These are phyloP conservation scores for Candida gigantensis DNA, from an alignment of 1,139 yeast genomes.

Conservation along the genomic window DNA sequence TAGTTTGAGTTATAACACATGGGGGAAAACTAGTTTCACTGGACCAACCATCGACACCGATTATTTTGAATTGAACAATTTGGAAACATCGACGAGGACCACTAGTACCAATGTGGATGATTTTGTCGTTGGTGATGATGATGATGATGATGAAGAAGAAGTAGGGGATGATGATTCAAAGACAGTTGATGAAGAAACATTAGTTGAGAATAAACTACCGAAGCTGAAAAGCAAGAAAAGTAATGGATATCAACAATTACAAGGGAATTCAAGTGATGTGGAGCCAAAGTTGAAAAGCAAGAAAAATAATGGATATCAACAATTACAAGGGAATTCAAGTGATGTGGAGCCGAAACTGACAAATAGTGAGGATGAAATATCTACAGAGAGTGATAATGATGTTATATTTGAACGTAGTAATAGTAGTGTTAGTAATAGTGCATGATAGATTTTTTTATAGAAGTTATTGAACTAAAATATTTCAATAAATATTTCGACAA, in stretches of 20 bases:
- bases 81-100: constrained; percentile 19
- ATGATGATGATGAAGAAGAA: constrained; percentile 13
- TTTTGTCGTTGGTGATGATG: constrained; percentile 18
- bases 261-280: constrained; percentile 9
- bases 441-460: not conserved
- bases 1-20: constrained; percentile 50
- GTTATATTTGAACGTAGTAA: not conserved
- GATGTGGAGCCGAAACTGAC: constrained; percentile 8
- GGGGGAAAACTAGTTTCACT: constrained; percentile 63
- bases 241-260: constrained; percentile 16
- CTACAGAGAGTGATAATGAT: constrained; percentile 1
- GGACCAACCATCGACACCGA: constrained; percentile 66
- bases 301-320: constrained; percentile 7
- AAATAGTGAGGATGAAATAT: not conserved
- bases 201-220: too few species aligned
- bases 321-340: constrained; percentile 5
- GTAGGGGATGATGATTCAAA: constrained; percentile 9
- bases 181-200: too few species aligned
- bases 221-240: not conserved
- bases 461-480: too few species aligned
- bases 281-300: constrained; percentile 10
- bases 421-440: too few species aligned
- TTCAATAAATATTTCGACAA: too few species aligned
- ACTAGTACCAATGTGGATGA: constrained; percentile 8
- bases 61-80: constrained; percentile 40